Evolutionary conservation across 768 basidiomycete species (phyloP).

Genomic region (Leccinum rimulosum): DNA sequence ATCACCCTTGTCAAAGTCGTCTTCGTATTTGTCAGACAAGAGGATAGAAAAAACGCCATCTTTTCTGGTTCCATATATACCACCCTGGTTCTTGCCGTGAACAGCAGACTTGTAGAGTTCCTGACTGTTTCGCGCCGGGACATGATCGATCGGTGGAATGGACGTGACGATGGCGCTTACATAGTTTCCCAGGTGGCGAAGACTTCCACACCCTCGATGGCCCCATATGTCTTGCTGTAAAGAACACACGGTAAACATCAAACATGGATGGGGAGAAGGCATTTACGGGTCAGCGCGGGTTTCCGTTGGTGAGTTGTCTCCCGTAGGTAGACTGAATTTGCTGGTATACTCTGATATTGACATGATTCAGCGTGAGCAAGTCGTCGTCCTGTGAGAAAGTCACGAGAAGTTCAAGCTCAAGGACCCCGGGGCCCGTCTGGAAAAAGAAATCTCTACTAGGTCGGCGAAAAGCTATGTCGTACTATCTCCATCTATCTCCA

Average conservation of each 20-base stretch:
- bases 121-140: not conserved
- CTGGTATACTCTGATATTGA: too few relatives aligned
- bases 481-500: not conserved
- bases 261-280: not conserved
- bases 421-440: not conserved
- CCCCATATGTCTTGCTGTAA: slow-evolving; percentile 22
- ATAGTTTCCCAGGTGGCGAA: slow-evolving; percentile 18
- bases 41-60: slow-evolving; percentile 19
- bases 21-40: slow-evolving; percentile 17
- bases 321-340: too few relatives aligned
- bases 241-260: not conserved
- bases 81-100: slow-evolving; percentile 11
- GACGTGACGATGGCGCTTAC: slow-evolving; percentile 9
- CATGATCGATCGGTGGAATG: not conserved
- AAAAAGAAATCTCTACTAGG: not conserved
- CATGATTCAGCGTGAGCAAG: too few relatives aligned
- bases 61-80: slow-evolving; percentile 18
- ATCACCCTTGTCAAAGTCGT: slow-evolving; percentile 26
- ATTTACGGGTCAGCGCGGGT: not conserved
- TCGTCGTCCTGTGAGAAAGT: not conserved
- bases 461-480: not conserved
- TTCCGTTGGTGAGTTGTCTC: too few relatives aligned
- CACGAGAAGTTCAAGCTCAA: not conserved
- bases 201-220: slow-evolving; percentile 19
- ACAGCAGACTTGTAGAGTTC: slow-evolving; percentile 17